Evolutionary conservation across 306 rosid species (phyloP).

Genomic region (Inga laurina): DNA sequence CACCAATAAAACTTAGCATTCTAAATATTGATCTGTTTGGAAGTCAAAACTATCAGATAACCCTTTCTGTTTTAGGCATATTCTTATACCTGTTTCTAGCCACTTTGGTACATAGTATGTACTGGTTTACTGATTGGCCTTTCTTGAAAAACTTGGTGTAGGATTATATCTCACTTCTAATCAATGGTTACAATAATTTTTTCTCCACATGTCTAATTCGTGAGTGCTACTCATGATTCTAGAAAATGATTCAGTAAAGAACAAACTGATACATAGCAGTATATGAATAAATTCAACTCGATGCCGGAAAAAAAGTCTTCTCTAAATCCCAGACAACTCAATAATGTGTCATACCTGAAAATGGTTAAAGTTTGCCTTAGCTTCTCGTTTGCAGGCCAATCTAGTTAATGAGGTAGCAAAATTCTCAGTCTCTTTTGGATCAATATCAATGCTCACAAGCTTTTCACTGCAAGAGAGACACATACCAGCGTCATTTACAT

Average conservation of each 20-base stretch:
- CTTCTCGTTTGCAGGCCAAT: conserved; percentile 71
- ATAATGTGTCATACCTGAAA: conserved; percentile 62
- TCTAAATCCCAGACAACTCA: conserved; percentile 21
- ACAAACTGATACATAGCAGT: not conserved
- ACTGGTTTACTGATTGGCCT: not conserved
- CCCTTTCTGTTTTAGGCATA: too few relatives aligned
- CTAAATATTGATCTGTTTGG: not conserved
- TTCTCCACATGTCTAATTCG: not conserved
- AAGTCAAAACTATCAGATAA: not conserved
- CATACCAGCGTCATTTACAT: conserved; percentile 54
- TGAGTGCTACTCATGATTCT: not conserved
- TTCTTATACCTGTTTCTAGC: not conserved
- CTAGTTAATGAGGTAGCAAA: conserved; percentile 70
- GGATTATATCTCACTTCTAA: not conserved
- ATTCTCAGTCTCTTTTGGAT: conserved; percentile 72
- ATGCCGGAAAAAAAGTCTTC: not conserved
- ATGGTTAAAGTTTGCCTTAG: conserved; percentile 48
- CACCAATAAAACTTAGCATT: not conserved
- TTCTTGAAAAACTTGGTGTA: not conserved
- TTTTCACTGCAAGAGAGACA: conserved; percentile 66
- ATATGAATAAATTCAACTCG: conserved; percentile 22
- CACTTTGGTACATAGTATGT: not conserved
- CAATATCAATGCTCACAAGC: conserved; percentile 90
- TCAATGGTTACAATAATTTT: not conserved
- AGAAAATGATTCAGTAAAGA: not conserved